Base-by-base conservation (phyloP, 129 eudicot genomes). In the Cynara cardunculus region DNA sequence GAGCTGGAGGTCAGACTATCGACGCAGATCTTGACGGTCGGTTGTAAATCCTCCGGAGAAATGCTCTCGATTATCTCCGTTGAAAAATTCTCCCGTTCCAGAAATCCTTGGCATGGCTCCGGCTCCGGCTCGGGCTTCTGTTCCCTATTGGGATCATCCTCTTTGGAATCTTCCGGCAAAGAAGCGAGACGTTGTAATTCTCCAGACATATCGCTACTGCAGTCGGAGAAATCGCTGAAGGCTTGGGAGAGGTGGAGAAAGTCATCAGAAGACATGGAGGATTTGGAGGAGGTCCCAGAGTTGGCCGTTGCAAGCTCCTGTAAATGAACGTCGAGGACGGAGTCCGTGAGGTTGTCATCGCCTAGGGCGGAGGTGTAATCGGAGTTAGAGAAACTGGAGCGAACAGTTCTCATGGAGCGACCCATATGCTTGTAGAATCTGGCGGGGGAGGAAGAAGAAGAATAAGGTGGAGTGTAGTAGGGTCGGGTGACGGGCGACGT, bases 381-480 rank as follows among this genome's bases (percentile, higher is more conserved):
- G 72, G 87, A 24, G 22, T 66, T 77, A 73, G 31, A 85, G 67
- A 85, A 16, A 25, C 34, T 78, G 64, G 97, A 92, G 2, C 97
- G 94, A 73, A 92, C 64, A 2, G 94, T 92, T 24, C 97, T 84
- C 97, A 92, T 92, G 76, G 97, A 92, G 9, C 97, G 94, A 81
- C 89, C 97, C 10, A 18, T 56, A n/a, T 56, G 65, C 24, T 56
- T 56, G 24, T 18, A 56, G 24, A 56, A 56, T 56, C 65, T n/a
- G 0, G 65, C 65, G 2, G 65, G 65, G n/a, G 65, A 56, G n/a
- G 65, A 46, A 46, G 59, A 46, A 13, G 59, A n/a, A 53, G 8
- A 53, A 56, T 56, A 56, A 7, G 65, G 65, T n/a, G 65, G 65
- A 18, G 65, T 56, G 65, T 56, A 56, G 22, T 56, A 56, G 2